Base-by-base conservation (phyloP, 2,329 filamentous ascomycete species). In the Cordyceps fumosorosea region DNA sequence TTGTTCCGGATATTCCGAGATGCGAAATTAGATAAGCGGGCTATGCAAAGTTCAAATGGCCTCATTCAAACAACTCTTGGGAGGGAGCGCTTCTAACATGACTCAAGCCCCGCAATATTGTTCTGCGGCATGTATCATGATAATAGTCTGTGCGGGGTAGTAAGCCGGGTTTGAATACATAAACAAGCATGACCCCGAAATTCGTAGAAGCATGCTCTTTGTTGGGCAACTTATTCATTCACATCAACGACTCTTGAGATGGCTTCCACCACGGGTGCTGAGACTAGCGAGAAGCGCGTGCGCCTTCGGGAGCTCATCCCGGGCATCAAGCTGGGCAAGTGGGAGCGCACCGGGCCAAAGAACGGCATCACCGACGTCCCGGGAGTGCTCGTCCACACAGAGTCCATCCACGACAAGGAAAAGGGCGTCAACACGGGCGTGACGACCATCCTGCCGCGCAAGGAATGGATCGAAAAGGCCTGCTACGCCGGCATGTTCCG, bases 401-500 rank as follows among this genome's bases (percentile, higher is more conserved):
- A 75, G 62, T 74, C 76, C 8, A 72, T 80, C 29, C 71, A 71
- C 50, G 50, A 62, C n/a, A 59, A 65, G 34, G 63, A 72, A 37
- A 70, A 69, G 4, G 66, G 65, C 20, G 69, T 78, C 63, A 78
- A 79, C 65, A 80, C 78, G 0, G 78, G 78, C 58, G 71, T 80
- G 14, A 81, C 78, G 1, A 75, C 75, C 53, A 79, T 80, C 64
- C 67, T 80, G 7, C 78, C 78, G 0, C 75, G 76, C 29, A 57
- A 66, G 24, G 67, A 73, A 32, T 79, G 77, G 76, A 76, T 78
- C 66, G 60, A 72, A 58, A 69, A 74, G 7, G 76, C 76, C 24
- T 78, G 77, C 67, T 76, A 79, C 50, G 74, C 77, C 4, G 75
- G 75, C 40, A 65, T 79, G 47, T 84, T 84, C 72, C 76, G 78